Base-by-base conservation (phyloP, 306 rosid genomes). In the Cicer judaicum region DNA sequence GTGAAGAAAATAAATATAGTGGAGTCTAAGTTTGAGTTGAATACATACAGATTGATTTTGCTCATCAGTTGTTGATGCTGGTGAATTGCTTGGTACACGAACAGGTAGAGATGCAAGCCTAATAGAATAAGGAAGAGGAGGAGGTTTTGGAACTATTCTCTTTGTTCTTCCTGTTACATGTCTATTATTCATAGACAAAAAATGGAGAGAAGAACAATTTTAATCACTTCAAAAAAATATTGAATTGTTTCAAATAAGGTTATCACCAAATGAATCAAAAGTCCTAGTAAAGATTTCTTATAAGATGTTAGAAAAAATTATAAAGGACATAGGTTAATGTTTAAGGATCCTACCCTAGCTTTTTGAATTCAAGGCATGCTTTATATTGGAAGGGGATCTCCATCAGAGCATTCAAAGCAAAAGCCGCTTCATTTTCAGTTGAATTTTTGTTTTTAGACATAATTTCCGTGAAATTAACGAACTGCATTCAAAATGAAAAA, bases 351-450 rank as follows among this genome's bases (percentile, higher is more conserved):
- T 84, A 93, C 97, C 98, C 97, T 15, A 93, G 89, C 63, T 85
- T 44, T 48, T 72, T 66, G 15, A 88, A 70, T 77, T 93, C 97
- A 13, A 74, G 2, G 43, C 80, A 82, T 68, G 98, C 97, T 90
- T 89, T 91, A 46, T 88, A 93, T 79, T 93, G 98, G 79, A 93
- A 72, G 1, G 98, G 98, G 56, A 93, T 84, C 85, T 91, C 97
- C 98, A 93, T 93, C 59, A 93, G 97, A 76, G 97, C 98, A 52
- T 94, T 90, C 2, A 93, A 85, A 82, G 98, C 97, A 79, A 93
- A 93, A 61, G 94, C 85, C 59, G 93, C 75, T 88, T 91, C 97
- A 86, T 88, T 89, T 68, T 86, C 85, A 4, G 92, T 15, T 15
- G 85, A 14, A 64, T 79, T 64, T 10, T 38, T 1, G 75, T 64